A percentile compares a stretch with the other conserved stretches of the same genome.
Conservation (phyloP, 495 filamentous ascomycete species). For the Aspergillus haitiensis region DNA sequence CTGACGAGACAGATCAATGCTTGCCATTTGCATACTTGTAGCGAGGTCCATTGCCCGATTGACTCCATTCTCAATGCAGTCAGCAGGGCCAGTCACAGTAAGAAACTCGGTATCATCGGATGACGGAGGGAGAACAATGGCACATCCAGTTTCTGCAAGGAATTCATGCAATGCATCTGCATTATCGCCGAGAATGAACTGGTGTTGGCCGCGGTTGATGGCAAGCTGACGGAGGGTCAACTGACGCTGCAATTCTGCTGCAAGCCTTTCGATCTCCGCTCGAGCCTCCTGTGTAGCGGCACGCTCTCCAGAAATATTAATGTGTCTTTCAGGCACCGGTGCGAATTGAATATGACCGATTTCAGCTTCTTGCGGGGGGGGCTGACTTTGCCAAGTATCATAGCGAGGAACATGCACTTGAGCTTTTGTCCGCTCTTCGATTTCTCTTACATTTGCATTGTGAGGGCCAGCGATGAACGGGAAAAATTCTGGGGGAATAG, state of each 20-base stretch:
- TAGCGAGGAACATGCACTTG: constrained; percentile 79
- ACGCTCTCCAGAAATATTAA: constrained; percentile 84
- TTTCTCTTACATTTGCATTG: constrained; percentile 61
- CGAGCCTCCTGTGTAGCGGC: constrained; percentile 75
- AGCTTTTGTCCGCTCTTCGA: constrained; percentile 70
- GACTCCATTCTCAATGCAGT: constrained; percentile 68
- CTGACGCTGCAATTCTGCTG: constrained; percentile 65
- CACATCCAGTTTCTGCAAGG: constrained; percentile 85
- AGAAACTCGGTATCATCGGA: constrained; percentile 75
- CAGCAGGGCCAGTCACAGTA: constrained; percentile 76
- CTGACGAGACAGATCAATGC: constrained; percentile 73
- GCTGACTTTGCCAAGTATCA: constrained; percentile 67
- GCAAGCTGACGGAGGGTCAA: constrained; percentile 70
- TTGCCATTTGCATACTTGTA: constrained; percentile 73
- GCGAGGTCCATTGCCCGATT: constrained; percentile 82
- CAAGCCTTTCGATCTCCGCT: constrained; percentile 73
- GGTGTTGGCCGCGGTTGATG: constrained; percentile 77
- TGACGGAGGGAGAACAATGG: constrained; percentile 71
- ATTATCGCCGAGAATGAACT: constrained; percentile 84
- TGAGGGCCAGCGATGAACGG: constrained; percentile 90
- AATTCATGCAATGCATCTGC: constrained; percentile 80
- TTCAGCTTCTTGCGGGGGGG: constrained; percentile 64
- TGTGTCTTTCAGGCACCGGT: constrained; percentile 65
- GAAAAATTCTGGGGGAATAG: constrained; percentile 88
- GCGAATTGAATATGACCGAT: constrained; percentile 67